Evolutionary conservation across 345 rosid species (phyloP).

Genomic region (Camelina hispida): DNA sequence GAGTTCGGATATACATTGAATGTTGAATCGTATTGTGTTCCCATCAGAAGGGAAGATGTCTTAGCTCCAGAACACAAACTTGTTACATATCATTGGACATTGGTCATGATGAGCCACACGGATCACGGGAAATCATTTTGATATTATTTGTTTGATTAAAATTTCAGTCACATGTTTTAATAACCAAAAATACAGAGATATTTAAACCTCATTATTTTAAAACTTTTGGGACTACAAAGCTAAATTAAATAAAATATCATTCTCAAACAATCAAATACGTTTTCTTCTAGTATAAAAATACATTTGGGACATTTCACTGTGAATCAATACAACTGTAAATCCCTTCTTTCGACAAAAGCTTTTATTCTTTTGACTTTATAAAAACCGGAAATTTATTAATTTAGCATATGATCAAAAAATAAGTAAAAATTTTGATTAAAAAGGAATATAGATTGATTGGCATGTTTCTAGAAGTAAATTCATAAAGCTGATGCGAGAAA

Average conservation of each 20-base stretch:
- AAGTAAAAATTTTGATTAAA: neutral
- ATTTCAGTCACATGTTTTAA: too few species aligned
- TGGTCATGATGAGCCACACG: too few species aligned
- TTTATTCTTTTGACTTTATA: neutral
- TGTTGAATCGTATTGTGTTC: too few species aligned
- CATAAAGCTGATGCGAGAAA: slow-evolving; percentile 1
- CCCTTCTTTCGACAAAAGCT: neutral
- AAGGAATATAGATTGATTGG: neutral
- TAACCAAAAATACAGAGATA: too few species aligned
- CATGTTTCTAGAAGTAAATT: slow-evolving; percentile 15
- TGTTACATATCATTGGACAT: too few species aligned
- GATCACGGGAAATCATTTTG: too few species aligned
- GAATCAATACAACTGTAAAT: neutral
- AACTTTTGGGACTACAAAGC: neutral
- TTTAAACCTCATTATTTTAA: too few species aligned
- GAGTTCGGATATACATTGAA: too few species aligned
- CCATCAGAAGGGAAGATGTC: too few species aligned
- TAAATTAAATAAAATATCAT: neutral
- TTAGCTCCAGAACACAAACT: too few species aligned
- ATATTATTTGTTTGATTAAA: too few species aligned
- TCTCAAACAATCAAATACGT: neutral
- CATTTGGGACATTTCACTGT: neutral
- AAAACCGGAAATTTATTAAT: neutral
- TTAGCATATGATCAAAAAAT: neutral
- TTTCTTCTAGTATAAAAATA: neutral